A percentile compares a stretch with the other conserved stretches of the same genome.
phyloP scores from a whole-genome alignment of 768 basidiomycete genomes.

The Asterophora lycoperdoides region DNA sequence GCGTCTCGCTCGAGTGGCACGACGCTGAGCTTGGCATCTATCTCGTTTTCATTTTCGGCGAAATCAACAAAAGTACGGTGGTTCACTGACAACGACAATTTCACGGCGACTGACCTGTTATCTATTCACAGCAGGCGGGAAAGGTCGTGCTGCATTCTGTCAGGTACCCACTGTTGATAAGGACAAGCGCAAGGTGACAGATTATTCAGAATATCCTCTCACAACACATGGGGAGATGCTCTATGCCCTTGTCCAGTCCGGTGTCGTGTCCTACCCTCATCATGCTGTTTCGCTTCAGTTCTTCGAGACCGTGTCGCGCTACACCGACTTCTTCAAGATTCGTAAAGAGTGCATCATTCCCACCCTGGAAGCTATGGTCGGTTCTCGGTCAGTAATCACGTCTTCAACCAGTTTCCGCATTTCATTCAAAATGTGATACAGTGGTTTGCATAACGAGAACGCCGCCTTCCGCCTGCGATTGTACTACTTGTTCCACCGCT shows the following conservation, averaged over 20 bases:
- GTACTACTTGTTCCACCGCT: constrained; percentile 90
- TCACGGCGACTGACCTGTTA: constrained; percentile 5
- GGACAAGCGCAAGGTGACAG: constrained; percentile 60
- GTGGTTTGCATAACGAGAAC: constrained; percentile 82
- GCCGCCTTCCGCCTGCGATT: constrained; percentile 67
- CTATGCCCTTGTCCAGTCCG: constrained; percentile 75
- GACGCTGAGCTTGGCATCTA: constrained; percentile 93
- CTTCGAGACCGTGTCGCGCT: constrained; percentile 90
- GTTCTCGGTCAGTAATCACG: constrained; percentile 53
- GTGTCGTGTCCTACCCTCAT: constrained; percentile 80
- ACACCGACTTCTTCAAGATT: constrained; percentile 95
- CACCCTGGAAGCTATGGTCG: constrained; percentile 85
- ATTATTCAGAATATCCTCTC: constrained; percentile 78
- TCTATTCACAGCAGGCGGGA: constrained; percentile 51
- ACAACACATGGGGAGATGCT: constrained; percentile 91
- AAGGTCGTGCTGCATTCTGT: constrained; percentile 85
- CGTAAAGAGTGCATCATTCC: constrained; percentile 86
- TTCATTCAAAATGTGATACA: constrained; percentile 23
- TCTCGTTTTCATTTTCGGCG: constrained; percentile 90
- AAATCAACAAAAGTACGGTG: constrained; percentile 79
- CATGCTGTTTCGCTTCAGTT: constrained; percentile 83
- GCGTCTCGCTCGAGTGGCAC: constrained; percentile 75
- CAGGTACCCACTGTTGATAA: constrained; percentile 64
- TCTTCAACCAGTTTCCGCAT: background rate
- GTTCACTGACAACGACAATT: background rate